Base-by-base conservation (phyloP, 768 basidiomycete genomes). In the Candolleomyces eurysporus region DNA sequence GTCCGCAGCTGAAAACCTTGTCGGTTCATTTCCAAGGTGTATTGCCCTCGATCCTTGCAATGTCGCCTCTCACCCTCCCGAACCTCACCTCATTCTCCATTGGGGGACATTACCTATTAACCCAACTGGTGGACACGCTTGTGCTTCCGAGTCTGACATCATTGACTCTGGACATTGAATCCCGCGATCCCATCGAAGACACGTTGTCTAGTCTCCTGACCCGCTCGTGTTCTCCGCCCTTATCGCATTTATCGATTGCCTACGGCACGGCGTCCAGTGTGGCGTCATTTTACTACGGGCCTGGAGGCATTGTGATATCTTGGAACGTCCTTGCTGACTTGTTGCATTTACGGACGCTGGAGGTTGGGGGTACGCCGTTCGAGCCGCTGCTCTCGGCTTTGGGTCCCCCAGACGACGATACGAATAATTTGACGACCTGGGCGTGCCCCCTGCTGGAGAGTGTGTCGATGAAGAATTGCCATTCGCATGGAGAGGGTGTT, bases 101-200 rank as follows among this genome's bases (percentile, higher is more conserved):
- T 30, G 87, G 89, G 6, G 90, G 91, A 0, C 87, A 90, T 67
- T 84, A 82, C 63, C 79, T 85, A 22, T 81, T 92, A 66, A 75
- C 80, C 7, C 79, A 79, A 60, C 79, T 92, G 10, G 71, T 88
- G 30, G 89, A 90, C 54, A 80, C 79, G 0, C 80, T 92, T 48
- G 72, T 80, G 22, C 75, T 86, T 13, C 91, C 91, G 0, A 65
- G 71, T 4, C 75, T 92, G 49, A 80, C 80, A n/a, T 72, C 77
- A 26, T 80, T 92, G 16, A 84, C 77, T 2, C 75, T 92, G 49
- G 88, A 91, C 68, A 83, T 92, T 61, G 90, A 91, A 69, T 79
- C 85, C 1, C 83, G 91, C n/a, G 88, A 90, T 63, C 82, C 88
- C 0, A 79, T 90, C 60, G 90, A 91, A 68, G 89, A 91, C 50